Base-by-base conservation (phyloP, 2,329 filamentous ascomycete species). In the Diaporthe ampelina region DNA sequence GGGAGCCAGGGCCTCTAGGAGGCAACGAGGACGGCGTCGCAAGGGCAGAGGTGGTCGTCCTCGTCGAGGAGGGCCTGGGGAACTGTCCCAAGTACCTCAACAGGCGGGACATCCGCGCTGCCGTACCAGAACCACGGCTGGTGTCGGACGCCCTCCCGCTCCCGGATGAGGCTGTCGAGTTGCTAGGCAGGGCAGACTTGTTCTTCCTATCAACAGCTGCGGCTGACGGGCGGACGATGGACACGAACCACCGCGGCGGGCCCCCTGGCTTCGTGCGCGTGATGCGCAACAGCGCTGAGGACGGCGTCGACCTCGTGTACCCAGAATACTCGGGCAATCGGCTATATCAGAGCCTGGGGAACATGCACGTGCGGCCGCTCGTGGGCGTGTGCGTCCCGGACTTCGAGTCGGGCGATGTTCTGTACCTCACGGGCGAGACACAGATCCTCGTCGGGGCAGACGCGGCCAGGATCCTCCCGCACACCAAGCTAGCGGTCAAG, bases 71-170 rank as follows among this genome's bases (percentile, higher is more conserved):
- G 81, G 93, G 91, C 77, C 79, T 97, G 84, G 92, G 94, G 0
- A 97, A 97, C 78, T 97, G 94, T 78, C 94, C 95, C 1, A 97
- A 97, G 82, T 97, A 97, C 78, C 81, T 97, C 45, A 97, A 96
- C 82, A 91, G 90, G 79, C 95, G 94, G 80, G 84, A 85, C 2
- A 90, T 97, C 52, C 80, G 83, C 2, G 87, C 88, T 7, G 87
- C 89, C 58, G 75, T 85, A 0, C 88, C 93, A 2, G 80, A 85
- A 19, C 90, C 93, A 5, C 70, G 76, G 45, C 79, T 85, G 6
- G 80, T 83, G 5, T 82, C 83, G 43, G 80, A 79, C 45, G 78
- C 80, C 1, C 76, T 84, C 11, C 83, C 83, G 35, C 83, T 95
- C 5, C 82, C 89, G 0, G 78, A 80, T 10, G 85, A 86, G 67